Conservation (phyloP, 108 stramenopile species). For the Thalassiosira profunda region DNA sequence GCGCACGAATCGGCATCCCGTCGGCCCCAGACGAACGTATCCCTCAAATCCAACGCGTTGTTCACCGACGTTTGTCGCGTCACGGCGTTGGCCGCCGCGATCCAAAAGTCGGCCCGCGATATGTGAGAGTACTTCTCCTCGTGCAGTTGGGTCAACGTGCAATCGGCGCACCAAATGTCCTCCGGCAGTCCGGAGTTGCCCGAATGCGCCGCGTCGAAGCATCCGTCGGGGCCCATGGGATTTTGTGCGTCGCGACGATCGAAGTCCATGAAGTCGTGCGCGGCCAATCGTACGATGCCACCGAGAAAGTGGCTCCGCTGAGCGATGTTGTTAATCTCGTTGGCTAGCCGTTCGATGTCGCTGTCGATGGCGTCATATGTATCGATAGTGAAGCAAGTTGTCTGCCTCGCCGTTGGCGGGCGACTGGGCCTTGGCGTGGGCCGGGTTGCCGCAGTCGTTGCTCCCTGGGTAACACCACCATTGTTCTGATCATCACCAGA, state of each 20-base stretch:
- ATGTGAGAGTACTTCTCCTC: constrained; percentile 29
- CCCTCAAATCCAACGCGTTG: constrained; percentile 37
- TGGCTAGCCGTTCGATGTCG: constrained; percentile 23
- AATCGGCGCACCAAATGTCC: constrained; percentile 36
- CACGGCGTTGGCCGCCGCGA: constrained; percentile 45
- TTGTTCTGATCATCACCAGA: neutral
- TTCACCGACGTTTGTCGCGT: constrained; percentile 38
- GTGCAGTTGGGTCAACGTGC: constrained; percentile 23
- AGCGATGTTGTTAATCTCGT: constrained; percentile 14
- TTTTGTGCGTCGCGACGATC: constrained; percentile 18
- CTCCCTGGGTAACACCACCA: neutral
- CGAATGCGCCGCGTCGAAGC: constrained; percentile 31
- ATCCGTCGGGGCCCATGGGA: constrained; percentile 46
- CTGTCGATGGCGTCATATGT: constrained; percentile 22
- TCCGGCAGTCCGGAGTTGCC: constrained; percentile 37
- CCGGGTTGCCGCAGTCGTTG: neutral
- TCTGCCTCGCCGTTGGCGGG: neutral
- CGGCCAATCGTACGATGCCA: constrained; percentile 41
- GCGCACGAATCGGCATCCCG: constrained; percentile 18
- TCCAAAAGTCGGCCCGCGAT: constrained; percentile 54
- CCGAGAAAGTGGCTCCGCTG: constrained; percentile 36
- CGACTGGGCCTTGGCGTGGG: neutral
- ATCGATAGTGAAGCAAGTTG: constrained; percentile 7
- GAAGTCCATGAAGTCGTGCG: constrained; percentile 53
- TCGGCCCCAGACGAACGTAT: constrained; percentile 35